A percentile compares a stretch with the other conserved stretches of the same genome.
These are phyloP conservation scores for Scutellaria barbata DNA, from an alignment of 257 asterid genomes.

Conservation along the genomic window DNA sequence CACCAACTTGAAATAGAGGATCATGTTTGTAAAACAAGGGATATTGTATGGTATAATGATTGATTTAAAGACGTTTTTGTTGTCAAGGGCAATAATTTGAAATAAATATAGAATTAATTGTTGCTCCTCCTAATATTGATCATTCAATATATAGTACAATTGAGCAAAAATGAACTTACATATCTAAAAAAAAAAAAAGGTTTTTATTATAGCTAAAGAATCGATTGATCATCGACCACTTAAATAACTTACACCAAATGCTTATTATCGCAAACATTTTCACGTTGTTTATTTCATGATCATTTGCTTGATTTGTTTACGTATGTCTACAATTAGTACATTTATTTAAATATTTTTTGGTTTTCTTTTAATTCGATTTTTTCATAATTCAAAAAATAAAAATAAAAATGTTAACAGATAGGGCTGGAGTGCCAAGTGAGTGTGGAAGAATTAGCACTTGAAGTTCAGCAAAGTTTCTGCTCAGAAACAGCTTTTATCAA, in stretches of 20 bases:
- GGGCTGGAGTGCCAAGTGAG: slow-evolving; percentile 94
- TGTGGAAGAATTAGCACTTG: slow-evolving; percentile 84
- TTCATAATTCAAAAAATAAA: too few relatives aligned
- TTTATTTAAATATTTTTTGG: too few relatives aligned
- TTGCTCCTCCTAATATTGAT: background rate
- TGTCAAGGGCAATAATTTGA: background rate
- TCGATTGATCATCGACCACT: background rate
- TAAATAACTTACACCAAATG: background rate
- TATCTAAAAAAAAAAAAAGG: background rate
- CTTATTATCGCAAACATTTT: background rate
- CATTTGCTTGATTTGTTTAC: background rate
- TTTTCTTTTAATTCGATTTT: too few relatives aligned
- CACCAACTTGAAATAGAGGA: too few relatives aligned
- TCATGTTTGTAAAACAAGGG: too few relatives aligned
- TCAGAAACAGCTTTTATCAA: slow-evolving; percentile 37
- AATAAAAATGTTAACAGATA: slow-evolving; percentile 47
- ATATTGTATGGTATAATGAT: background rate
- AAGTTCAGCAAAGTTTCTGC: slow-evolving; percentile 84
- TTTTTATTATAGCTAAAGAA: background rate
- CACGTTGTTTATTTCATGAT: background rate
- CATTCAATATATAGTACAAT: background rate
- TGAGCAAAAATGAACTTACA: background rate
- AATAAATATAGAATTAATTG: background rate
- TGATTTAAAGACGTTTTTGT: background rate
- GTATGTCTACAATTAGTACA: too few relatives aligned